A percentile compares a stretch with the other conserved stretches of the same genome.
Evolutionary conservation across 306 rosid genomes (phyloP).

Genomic region (Citrullus amarus): DNA sequence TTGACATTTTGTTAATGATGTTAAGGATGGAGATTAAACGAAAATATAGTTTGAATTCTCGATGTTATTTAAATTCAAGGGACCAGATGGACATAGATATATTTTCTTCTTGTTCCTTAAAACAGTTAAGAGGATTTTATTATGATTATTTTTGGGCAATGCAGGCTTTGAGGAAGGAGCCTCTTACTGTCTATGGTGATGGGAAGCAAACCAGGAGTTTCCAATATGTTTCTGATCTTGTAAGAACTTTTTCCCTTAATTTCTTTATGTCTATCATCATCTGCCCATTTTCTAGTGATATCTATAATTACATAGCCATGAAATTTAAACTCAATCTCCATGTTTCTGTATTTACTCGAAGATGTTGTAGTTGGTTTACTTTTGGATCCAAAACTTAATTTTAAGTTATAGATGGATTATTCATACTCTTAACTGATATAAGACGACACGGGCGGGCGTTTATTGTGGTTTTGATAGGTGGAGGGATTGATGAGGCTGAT

Average conservation of each 20-base stretch:
- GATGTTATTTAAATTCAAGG: background rate
- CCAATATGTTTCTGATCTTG: conserved; percentile 98
- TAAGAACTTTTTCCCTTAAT: conserved; percentile 18
- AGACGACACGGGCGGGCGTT: background rate
- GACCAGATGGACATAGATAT: background rate
- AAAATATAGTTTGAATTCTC: background rate
- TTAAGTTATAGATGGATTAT: background rate
- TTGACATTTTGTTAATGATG: background rate
- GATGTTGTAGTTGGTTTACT: background rate
- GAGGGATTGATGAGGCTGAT: conserved; percentile 95
- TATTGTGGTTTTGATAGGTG: conserved; percentile 31
- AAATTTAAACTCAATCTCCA: background rate
- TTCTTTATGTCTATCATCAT: background rate
- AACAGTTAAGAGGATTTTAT: background rate
- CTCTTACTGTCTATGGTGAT: conserved; percentile 93
- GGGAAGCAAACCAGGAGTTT: conserved; percentile 99
- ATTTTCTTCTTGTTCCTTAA: background rate
- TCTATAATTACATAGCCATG: background rate
- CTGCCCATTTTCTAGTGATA: background rate
- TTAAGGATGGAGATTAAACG: background rate
- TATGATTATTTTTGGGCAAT: background rate
- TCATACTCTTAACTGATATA: background rate
- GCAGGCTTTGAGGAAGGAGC: conserved; percentile 97
- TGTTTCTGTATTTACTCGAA: background rate
- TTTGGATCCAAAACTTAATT: background rate